These are phyloP conservation scores for Cyberlindnera japonica DNA, from an alignment of 805 yeast species.

Conservation along the genomic window DNA sequence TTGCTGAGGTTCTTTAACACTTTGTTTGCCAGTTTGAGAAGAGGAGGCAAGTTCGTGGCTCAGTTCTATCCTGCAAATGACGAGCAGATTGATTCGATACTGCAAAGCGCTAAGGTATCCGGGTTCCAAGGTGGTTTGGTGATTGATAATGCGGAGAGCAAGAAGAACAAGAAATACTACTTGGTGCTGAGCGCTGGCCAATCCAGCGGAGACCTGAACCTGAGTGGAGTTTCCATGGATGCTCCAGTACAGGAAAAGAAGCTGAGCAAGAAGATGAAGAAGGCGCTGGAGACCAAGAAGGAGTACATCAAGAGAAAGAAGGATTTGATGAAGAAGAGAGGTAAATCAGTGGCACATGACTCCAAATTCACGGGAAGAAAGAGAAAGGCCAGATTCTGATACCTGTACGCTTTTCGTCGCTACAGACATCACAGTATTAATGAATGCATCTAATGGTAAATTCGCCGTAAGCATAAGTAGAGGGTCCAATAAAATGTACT, in stretches of 20 bases:
- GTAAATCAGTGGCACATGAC: conserved; percentile 83
- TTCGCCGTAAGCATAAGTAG: too few species aligned
- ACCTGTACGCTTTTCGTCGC: too few species aligned
- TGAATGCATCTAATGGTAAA: too few species aligned
- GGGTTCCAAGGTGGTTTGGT: conserved; percentile 97
- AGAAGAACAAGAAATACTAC: conserved; percentile 87
- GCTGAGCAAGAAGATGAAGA: conserved; percentile 28
- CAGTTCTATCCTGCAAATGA: conserved; percentile 96
- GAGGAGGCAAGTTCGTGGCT: conserved; percentile 97
- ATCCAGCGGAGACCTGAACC: conserved; percentile 68
- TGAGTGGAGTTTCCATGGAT: conserved; percentile 80
- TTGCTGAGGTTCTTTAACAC: conserved; percentile 81
- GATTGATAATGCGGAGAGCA: conserved; percentile 89
- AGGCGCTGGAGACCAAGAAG: conserved; percentile 67
- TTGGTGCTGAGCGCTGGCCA: conserved; percentile 85
- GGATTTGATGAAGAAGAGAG: conserved; percentile 87
- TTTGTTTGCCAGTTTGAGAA: conserved; percentile 74
- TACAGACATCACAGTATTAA: too few species aligned
- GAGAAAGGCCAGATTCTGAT: conserved; percentile 60
- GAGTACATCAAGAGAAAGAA: conserved; percentile 88
- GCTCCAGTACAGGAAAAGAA: conserved; percentile 48
- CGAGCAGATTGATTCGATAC: conserved; percentile 71
- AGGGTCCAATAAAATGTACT: too few species aligned
- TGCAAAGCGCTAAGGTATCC: conserved; percentile 83
- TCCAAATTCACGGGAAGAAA: conserved; percentile 89